Percentiles rank a stretch among this genome's conserved stretches.
Conservation (phyloP, 2,329 filamentous ascomycete species). For the Monosporascus sp. region DNA sequence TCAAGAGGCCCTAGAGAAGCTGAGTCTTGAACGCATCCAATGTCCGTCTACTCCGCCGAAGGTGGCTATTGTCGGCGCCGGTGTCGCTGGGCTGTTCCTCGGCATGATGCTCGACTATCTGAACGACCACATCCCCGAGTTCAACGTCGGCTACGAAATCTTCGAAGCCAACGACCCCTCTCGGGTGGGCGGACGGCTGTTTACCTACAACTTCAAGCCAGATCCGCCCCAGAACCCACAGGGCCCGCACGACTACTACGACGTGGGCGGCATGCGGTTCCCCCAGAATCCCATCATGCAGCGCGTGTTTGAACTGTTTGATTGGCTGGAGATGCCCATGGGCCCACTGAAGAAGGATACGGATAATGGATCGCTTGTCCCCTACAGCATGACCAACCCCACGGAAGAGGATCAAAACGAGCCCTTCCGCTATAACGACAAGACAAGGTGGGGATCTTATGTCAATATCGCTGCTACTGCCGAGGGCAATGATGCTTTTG, state of each 20-base stretch:
- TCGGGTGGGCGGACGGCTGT: slow-evolving; percentile 12
- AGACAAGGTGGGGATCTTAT: too few relatives aligned
- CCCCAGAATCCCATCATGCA: slow-evolving; percentile 14
- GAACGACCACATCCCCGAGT: background rate
- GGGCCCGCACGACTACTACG: slow-evolving; percentile 14
- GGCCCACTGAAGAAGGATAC: background rate
- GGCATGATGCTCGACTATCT: slow-evolving; percentile 10
- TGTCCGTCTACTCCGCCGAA: background rate
- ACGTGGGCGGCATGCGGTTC: slow-evolving; percentile 18
- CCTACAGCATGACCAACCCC: too few relatives aligned
- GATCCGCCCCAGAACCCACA: background rate
- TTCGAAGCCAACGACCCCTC: slow-evolving; percentile 6
- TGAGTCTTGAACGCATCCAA: too few relatives aligned
- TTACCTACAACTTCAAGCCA: slow-evolving; percentile 11
- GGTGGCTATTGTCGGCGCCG: slow-evolving; percentile 10
- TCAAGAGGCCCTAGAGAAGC: too few relatives aligned
- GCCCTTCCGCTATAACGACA: too few relatives aligned
- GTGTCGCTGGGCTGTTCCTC: slow-evolving; percentile 11
- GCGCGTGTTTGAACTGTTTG: too few relatives aligned
- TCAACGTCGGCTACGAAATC: slow-evolving; percentile 11
- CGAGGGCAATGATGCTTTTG: background rate
- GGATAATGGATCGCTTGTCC: too few relatives aligned
- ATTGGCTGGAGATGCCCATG: background rate
- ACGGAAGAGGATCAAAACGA: too few relatives aligned
- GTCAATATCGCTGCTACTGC: too few relatives aligned